Conservation (phyloP, 208 protist species). For the Leishmania gerbilli region DNA sequence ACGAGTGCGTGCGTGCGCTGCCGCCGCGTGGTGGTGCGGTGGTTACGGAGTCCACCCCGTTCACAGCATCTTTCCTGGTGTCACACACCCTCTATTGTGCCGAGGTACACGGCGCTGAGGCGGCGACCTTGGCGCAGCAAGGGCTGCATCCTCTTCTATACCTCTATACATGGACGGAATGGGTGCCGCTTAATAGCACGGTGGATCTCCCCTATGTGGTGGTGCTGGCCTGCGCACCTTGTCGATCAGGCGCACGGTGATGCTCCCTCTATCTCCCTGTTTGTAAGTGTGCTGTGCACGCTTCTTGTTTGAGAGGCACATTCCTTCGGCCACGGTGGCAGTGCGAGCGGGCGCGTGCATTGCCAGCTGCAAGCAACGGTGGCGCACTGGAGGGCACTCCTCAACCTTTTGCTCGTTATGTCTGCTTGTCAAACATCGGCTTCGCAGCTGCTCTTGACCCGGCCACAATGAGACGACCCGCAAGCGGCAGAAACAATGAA, state of each 20-base stretch:
- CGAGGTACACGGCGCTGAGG: conserved; percentile 9
- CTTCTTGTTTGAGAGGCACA: background rate
- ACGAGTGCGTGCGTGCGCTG: conserved; percentile 25
- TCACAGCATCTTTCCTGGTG: conserved; percentile 22
- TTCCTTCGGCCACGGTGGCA: background rate
- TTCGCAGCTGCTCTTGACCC: background rate
- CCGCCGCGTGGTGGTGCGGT: background rate
- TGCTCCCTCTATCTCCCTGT: background rate
- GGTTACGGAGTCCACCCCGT: background rate
- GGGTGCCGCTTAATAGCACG: conserved; percentile 3
- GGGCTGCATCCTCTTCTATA: conserved; percentile 11
- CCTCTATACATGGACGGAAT: conserved; percentile 32
- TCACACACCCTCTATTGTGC: conserved; percentile 15
- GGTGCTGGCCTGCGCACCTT: conserved; percentile 17
- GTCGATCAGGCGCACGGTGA: background rate
- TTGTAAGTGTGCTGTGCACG: background rate
- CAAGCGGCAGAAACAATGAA: background rate
- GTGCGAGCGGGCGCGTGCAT: background rate
- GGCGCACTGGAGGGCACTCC: background rate
- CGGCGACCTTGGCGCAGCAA: background rate
- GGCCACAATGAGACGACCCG: background rate
- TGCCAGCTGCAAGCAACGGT: background rate
- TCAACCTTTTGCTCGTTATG: background rate
- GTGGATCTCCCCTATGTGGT: conserved; percentile 19
- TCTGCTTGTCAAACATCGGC: background rate